Percentiles rank a stretch among this genome's conserved stretches.
These are phyloP conservation scores for Teratosphaeria nubilosa DNA, from an alignment of 2,329 filamentous ascomycete species.

Conservation along the genomic window DNA sequence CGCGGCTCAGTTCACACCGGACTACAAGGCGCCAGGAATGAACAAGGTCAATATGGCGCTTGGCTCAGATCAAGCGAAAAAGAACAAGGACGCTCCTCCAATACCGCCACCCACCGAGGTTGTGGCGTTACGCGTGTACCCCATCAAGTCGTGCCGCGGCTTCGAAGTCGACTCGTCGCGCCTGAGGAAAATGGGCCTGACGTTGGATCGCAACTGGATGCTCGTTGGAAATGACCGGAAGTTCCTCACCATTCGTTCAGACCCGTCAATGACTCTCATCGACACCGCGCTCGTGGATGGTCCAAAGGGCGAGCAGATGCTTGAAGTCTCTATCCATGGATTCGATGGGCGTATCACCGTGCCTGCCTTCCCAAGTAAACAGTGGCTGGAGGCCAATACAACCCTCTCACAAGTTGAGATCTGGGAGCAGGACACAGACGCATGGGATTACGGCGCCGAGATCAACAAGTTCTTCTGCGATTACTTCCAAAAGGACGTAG, in stretches of 20 bases:
- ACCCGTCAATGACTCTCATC: conserved; percentile 54
- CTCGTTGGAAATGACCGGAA: conserved; percentile 44
- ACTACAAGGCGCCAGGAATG: conserved; percentile 10
- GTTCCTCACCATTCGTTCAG: conserved; percentile 54
- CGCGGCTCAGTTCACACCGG: conserved; percentile 15
- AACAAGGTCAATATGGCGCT: conserved; percentile 11
- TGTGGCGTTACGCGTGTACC: conserved; percentile 48
- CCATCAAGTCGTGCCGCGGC: conserved; percentile 57
- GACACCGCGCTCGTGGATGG: conserved; percentile 39
- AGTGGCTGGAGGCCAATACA: conserved; percentile 48
- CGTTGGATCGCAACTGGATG: conserved; percentile 58
- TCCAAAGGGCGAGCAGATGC: conserved; percentile 27
- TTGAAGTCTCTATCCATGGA: conserved; percentile 40
- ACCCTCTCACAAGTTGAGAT: conserved; percentile 42
- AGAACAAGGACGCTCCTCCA: conserved; percentile 17
- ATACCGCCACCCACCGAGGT: conserved; percentile 32
- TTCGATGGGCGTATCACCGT: conserved; percentile 38
- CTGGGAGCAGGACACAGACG: conserved; percentile 50
- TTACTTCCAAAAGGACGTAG: conserved; percentile 47
- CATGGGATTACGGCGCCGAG: conserved; percentile 41
- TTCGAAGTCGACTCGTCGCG: conserved; percentile 43
- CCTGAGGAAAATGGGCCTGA: conserved; percentile 47
- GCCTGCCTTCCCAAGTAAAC: conserved; percentile 43
- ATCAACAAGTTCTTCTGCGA: conserved; percentile 45
- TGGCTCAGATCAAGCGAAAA: conserved; percentile 11